phyloP scores from a whole-genome alignment of 306 rosid species.

The Acacia confusa region DNA sequence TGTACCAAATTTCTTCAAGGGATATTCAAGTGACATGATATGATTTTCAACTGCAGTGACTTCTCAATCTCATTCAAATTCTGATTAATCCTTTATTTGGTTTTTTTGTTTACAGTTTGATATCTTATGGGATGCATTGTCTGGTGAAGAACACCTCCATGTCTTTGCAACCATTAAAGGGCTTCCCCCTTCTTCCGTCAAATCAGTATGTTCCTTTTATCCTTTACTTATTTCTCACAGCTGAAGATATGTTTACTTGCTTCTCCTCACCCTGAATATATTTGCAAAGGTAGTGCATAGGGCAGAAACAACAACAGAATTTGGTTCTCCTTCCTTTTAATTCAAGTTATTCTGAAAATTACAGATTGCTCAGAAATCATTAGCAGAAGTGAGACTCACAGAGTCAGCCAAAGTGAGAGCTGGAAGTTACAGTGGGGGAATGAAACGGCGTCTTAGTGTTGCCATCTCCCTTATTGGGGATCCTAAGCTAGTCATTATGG shows the following conservation, averaged over 20 bases:
- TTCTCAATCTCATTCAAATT: background rate
- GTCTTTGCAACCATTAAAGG: constrained; percentile 87
- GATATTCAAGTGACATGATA: background rate
- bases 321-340: constrained; percentile 18
- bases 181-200: constrained; percentile 58
- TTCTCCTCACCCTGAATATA: constrained; percentile 5
- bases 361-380: constrained; percentile 57
- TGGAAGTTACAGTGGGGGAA: constrained; percentile 94
- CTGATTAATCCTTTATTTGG: constrained; percentile 18
- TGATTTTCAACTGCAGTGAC: constrained; percentile 20
- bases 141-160: constrained; percentile 83
- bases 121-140: constrained; percentile 80
- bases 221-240: constrained; percentile 20
- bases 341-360: constrained; percentile 31
- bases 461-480: constrained; percentile 90
- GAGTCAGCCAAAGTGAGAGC: constrained; percentile 76
- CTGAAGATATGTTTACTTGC: background rate
- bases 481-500: constrained; percentile 78
- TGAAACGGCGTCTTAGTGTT: constrained; percentile 91
- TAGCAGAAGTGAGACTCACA: constrained; percentile 74
- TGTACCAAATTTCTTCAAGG: constrained; percentile 12
- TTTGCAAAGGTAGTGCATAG: constrained; percentile 2
- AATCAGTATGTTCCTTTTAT: constrained; percentile 51
- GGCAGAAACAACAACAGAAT: background rate
- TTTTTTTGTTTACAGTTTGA: constrained; percentile 62